phyloP scores from a whole-genome alignment of 352 stramenopile species.

The Phytopythium helicoides region DNA sequence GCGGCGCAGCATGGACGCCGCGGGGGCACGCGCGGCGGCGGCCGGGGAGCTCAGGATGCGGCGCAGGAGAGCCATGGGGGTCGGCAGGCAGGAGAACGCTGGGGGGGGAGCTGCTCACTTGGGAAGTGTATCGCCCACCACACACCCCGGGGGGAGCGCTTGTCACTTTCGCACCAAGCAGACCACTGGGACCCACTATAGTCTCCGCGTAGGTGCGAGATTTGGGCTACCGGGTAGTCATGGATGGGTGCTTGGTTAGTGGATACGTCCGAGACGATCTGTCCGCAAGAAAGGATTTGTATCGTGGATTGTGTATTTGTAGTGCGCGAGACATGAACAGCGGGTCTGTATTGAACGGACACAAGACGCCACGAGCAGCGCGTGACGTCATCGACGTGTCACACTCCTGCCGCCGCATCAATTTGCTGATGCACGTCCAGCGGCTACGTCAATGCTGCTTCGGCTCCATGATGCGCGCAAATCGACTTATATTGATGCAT shows the following conservation, averaged over 20 bases:
- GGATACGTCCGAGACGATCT: too few relatives aligned
- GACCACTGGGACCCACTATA: too few relatives aligned
- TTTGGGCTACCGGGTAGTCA: background rate
- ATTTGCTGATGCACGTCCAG: too few relatives aligned
- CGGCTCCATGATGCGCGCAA: background rate
- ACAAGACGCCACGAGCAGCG: background rate
- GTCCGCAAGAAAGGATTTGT: background rate
- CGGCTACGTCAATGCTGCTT: too few relatives aligned
- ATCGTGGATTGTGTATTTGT: too few relatives aligned
- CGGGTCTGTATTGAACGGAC: background rate
- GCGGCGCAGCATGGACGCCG: slow-evolving; percentile 40
- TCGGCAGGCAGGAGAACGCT: slow-evolving; percentile 6
- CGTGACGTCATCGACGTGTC: slow-evolving; percentile 24
- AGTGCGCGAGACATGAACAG: background rate
- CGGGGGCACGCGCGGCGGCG: slow-evolving; percentile 16
- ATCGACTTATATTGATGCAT: background rate
- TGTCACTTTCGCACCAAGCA: slow-evolving; percentile 4
- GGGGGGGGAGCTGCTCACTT: background rate
- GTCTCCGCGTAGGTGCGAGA: too few relatives aligned
- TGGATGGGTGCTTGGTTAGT: background rate
- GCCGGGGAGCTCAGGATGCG: slow-evolving; percentile 45
- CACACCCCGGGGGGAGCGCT: background rate
- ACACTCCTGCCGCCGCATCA: background rate
- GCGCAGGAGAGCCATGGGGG: slow-evolving; percentile 43
- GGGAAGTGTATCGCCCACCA: slow-evolving; percentile 1